phyloP scores from a whole-genome alignment of 31 red algal species.

The Asparagopsis taxiformis region DNA sequence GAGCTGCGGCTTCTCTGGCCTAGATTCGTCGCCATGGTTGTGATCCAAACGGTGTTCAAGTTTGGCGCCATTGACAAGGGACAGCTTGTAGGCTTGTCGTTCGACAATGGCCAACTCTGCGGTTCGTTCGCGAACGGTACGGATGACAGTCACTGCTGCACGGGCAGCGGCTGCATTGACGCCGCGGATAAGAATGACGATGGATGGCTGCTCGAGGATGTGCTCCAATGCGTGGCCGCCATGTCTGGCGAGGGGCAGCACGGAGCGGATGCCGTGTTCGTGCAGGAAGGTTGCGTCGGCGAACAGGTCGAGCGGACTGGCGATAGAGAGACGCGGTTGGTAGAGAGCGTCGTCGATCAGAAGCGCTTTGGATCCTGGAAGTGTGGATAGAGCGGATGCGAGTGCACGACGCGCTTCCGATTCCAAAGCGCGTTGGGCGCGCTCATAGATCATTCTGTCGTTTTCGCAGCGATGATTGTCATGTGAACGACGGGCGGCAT shows the following conservation, averaged over 20 bases:
- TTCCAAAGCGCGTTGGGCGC: slow-evolving; percentile 41
- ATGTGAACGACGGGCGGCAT: no score
- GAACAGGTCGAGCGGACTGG: slow-evolving; percentile 71
- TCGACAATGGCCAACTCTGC: not conserved
- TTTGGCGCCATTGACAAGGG: not conserved
- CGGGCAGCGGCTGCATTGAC: slow-evolving; percentile 51
- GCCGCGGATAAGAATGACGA: slow-evolving; percentile 59
- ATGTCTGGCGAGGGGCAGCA: slow-evolving; percentile 24
- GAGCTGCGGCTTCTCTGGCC: not conserved
- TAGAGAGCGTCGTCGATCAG: slow-evolving; percentile 53
- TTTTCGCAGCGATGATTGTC: not conserved
- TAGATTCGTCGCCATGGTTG: not conserved
- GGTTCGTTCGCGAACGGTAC: not conserved
- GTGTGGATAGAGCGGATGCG: slow-evolving; percentile 34
- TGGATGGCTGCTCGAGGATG: slow-evolving; percentile 15
- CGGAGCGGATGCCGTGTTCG: slow-evolving; percentile 57
- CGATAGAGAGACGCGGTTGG: slow-evolving; percentile 43
- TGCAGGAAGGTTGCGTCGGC: slow-evolving; percentile 61
- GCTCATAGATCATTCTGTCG: slow-evolving; percentile 15
- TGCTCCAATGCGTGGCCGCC: slow-evolving; percentile 1
- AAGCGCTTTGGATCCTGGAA: slow-evolving; percentile 61
- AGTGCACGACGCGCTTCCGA: slow-evolving; percentile 51
- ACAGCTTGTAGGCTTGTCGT: not conserved
- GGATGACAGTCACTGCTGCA: slow-evolving; percentile 20
- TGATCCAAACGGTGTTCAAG: not conserved